phyloP scores from a whole-genome alignment of 169 alveolate species.

The Eimeria necatrix region DNA sequence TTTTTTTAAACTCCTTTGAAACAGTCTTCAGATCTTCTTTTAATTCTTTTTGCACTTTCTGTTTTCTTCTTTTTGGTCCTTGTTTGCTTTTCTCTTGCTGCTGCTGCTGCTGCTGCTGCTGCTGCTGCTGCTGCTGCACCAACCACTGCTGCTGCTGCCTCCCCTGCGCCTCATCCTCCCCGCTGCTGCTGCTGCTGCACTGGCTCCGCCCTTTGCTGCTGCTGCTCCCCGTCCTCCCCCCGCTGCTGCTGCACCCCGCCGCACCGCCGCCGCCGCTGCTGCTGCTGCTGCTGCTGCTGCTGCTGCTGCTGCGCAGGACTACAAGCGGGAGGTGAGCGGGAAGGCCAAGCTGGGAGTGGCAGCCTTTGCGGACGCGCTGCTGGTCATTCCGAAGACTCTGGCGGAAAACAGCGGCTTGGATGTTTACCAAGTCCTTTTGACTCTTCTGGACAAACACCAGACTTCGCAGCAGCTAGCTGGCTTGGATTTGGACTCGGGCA shows the following conservation, averaged over 20 bases:
- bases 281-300: too few species aligned
- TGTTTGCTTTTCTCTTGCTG: too few species aligned
- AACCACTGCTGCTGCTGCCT: too few species aligned
- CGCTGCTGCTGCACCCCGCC: slow-evolving; percentile 15
- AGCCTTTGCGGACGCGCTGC: slow-evolving; percentile 97
- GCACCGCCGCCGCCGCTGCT: not conserved
- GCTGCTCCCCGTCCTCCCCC: too few species aligned
- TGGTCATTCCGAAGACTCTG: slow-evolving; percentile 96
- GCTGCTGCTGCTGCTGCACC: too few species aligned
- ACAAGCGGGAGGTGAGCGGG: slow-evolving; percentile 93
- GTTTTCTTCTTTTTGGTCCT: too few species aligned
- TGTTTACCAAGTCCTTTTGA: slow-evolving; percentile 88
- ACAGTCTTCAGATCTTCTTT: too few species aligned
- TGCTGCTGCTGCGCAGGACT: slow-evolving; percentile 75
- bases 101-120: too few species aligned
- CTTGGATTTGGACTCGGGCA: slow-evolving; percentile 96
- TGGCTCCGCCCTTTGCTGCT: not conserved
- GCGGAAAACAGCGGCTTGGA: slow-evolving; percentile 99
- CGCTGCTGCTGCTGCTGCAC: slow-evolving; percentile 4
- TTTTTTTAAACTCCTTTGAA: too few species aligned
- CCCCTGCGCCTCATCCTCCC: too few species aligned
- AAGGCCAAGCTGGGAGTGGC: slow-evolving; percentile 97
- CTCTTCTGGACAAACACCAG: slow-evolving; percentile 92
- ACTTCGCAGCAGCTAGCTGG: slow-evolving; percentile 95
- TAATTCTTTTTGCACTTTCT: too few species aligned